Percentiles rank a stretch among this genome's conserved stretches.
Conservation (phyloP, 192 early-diverging fungal species). For the Coemansia sp. region DNA sequence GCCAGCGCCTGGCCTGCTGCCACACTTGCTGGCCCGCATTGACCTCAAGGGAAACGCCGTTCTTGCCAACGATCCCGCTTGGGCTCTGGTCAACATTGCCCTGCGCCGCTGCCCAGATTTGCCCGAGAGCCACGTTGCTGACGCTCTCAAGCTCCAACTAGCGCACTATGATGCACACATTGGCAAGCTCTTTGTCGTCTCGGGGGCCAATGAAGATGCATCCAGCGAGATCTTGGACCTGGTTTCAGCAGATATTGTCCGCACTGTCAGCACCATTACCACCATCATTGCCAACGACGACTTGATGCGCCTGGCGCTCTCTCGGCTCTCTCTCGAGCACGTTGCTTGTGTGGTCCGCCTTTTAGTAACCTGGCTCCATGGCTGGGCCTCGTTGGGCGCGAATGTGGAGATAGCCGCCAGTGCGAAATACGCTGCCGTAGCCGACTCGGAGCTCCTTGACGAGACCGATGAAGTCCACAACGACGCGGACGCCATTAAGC, state of each 20-base stretch:
- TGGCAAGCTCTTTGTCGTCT: conserved; percentile 27
- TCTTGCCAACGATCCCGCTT: conserved; percentile 30
- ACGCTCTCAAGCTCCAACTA: conserved; percentile 42
- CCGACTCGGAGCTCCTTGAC: conserved; percentile 1
- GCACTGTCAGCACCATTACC: conserved; percentile 29
- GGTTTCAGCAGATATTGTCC: conserved; percentile 22
- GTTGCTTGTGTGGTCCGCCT: conserved; percentile 41
- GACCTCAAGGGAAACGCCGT: conserved; percentile 12
- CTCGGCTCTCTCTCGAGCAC: conserved; percentile 28
- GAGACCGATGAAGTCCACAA: neutral
- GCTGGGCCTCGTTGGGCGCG: conserved; percentile 32
- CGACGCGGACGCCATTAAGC: neutral
- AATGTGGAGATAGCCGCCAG: conserved; percentile 50
- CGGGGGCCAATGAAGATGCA: neutral
- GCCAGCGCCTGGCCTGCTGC: conserved; percentile 44
- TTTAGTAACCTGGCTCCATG: conserved; percentile 35
- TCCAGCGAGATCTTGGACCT: neutral
- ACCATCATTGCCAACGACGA: conserved; percentile 27
- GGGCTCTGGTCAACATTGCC: conserved; percentile 35
- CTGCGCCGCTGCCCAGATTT: conserved; percentile 45
- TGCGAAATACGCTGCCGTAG: conserved; percentile 18
- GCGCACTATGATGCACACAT: conserved; percentile 18
- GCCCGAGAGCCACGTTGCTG: conserved; percentile 40
- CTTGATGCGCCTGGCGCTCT: conserved; percentile 37
- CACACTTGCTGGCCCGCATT: conserved; percentile 45